A percentile compares a stretch with the other conserved stretches of the same genome.
phyloP scores from a whole-genome alignment of 345 rosid genomes.

The Dipteronia dyeriana region DNA sequence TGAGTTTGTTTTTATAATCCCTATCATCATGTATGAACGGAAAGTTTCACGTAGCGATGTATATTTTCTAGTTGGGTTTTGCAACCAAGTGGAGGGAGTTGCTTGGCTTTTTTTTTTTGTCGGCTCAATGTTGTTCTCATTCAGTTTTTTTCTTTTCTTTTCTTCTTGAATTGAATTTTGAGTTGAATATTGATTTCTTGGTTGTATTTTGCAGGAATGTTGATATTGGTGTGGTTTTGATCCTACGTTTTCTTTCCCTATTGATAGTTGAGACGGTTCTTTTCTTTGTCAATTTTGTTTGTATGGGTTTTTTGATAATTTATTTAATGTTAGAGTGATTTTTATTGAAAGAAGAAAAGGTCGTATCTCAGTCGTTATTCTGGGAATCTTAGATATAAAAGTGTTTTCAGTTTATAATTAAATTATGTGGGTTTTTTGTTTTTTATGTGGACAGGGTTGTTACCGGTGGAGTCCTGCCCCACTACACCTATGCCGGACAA shows the following conservation, averaged over 20 bases:
- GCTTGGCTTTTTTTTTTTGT: too few species aligned
- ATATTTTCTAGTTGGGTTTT: too few species aligned
- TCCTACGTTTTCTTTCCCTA: slow-evolving; percentile 2
- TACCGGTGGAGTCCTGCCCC: slow-evolving; percentile 87
- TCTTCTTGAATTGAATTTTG: too few species aligned
- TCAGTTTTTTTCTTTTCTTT: too few species aligned
- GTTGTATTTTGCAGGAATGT: too few species aligned
- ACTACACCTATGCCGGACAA: slow-evolving; percentile 95
- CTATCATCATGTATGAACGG: too few species aligned
- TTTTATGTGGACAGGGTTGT: slow-evolving; percentile 75
- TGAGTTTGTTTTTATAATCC: too few species aligned
- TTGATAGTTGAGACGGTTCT: slow-evolving; percentile 21
- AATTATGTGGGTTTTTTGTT: slow-evolving; percentile 16
- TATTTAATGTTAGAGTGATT: slow-evolving; percentile 33
- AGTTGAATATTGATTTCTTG: too few species aligned
- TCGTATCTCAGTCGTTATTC: slow-evolving; percentile 46
- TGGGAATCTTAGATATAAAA: slow-evolving; percentile 29
- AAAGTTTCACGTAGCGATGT: too few species aligned
- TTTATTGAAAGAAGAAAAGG: slow-evolving; percentile 73
- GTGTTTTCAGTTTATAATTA: slow-evolving; percentile 23
- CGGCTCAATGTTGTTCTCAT: too few species aligned
- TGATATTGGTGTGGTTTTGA: too few species aligned
- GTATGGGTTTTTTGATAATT: slow-evolving; percentile 15
- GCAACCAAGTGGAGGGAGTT: too few species aligned
- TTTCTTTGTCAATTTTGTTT: slow-evolving; percentile 24